Percentiles rank a stretch among this genome's conserved stretches.
These are phyloP conservation scores for Clarireedia homoeocarpa DNA, from an alignment of 2,329 filamentous ascomycete genomes.

Conservation along the genomic window DNA sequence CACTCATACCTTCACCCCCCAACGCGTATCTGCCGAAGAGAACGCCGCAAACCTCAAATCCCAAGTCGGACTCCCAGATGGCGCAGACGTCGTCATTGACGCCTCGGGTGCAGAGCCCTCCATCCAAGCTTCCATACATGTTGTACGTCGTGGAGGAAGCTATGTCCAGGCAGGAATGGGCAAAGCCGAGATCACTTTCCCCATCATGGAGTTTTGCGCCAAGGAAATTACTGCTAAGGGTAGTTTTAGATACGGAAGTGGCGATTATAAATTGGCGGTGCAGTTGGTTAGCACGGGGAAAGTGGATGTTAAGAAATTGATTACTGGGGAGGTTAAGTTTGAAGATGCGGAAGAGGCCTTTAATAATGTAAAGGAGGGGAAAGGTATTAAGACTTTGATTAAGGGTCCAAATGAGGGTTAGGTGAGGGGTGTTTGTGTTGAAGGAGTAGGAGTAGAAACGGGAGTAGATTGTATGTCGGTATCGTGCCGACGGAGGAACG, in stretches of 20 bases:
- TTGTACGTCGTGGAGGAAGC: conserved; percentile 61
- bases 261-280: conserved; percentile 74
- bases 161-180: conserved; percentile 92
- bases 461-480: neutral
- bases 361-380: conserved; percentile 73
- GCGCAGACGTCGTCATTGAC: conserved; percentile 74
- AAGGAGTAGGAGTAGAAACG: neutral
- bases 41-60: conserved; percentile 64
- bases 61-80: conserved; percentile 53
- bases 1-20: conserved; percentile 61
- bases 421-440: neutral
- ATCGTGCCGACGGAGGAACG: too few species aligned
- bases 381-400: conserved; percentile 66
- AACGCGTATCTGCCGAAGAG: conserved; percentile 55
- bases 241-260: conserved; percentile 81
- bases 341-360: conserved; percentile 80
- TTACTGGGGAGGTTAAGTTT: conserved; percentile 72
- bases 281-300: conserved; percentile 65
- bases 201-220: conserved; percentile 80
- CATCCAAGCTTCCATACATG: conserved; percentile 68
- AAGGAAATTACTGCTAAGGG: conserved; percentile 86
- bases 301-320: conserved; percentile 74
- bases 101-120: conserved; percentile 71
- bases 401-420: conserved; percentile 47
- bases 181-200: conserved; percentile 77